These are phyloP conservation scores for Trichoderma oligosporum DNA, from an alignment of 2,329 filamentous ascomycete genomes.

Conservation along the genomic window DNA sequence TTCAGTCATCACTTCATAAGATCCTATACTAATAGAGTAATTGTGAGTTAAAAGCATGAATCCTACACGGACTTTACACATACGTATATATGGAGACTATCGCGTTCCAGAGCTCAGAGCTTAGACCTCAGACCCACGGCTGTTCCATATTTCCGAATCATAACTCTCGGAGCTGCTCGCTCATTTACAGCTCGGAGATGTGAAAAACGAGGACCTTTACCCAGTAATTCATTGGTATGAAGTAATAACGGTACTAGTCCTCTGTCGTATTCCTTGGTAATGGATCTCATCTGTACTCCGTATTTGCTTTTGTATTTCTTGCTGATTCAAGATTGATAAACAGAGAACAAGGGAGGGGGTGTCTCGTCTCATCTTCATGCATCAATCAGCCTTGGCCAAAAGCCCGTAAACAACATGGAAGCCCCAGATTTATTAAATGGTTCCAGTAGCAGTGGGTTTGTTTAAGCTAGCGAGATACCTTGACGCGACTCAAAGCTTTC, in stretches of 20 bases:
- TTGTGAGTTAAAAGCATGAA: not conserved
- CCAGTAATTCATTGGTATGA: no score
- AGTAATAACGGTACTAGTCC: no score
- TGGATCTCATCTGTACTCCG: no score
- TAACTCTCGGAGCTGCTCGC: constrained; percentile 25
- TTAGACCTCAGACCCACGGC: not conserved
- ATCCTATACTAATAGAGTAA: not conserved
- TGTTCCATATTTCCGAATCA: not conserved
- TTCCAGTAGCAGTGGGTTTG: no score
- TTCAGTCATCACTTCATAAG: constrained; percentile 1
- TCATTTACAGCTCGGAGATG: not conserved
- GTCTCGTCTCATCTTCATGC: constrained; percentile 5
- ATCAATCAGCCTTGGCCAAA: no score
- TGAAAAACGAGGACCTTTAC: no score
- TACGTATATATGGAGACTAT: constrained; percentile 1
- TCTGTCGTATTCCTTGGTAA: no score
- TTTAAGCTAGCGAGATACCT: constrained; percentile 23
- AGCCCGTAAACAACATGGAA: not conserved
- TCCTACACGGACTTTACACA: not conserved
- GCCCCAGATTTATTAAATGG: not conserved
- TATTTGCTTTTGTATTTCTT: no score
- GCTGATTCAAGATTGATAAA: constrained; percentile 18
- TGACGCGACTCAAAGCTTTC: constrained; percentile 23
- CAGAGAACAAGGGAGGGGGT: not conserved
- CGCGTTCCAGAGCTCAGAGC: constrained; percentile 14